Evolutionary conservation across 2,329 filamentous ascomycete species (phyloP), one percentile per base, ranked within the genome.

Genomic region (Pseudonectria buxi): DNA sequence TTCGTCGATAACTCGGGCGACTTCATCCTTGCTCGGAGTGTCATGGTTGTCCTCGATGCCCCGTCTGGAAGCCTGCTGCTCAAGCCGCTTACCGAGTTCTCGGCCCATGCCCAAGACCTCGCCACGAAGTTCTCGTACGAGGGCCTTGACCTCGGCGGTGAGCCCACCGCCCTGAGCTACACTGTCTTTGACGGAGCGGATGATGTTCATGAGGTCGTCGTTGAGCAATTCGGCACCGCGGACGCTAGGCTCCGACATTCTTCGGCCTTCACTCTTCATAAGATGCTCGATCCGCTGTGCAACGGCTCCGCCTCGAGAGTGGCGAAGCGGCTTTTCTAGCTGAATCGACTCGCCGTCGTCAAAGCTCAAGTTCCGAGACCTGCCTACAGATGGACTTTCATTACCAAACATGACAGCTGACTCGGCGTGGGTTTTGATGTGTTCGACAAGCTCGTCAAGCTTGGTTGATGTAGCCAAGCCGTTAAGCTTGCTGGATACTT

Each of bases 91-190:
- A 27, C 84, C 88, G 31, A 96, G 78, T 47, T 95, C 88, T 37
- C 90, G 76, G 4, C 90, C 90, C 89, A 95, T 95, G 3, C 88
- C 89, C 4, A 95, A 71, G 7, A 96, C 88, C 56, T 96, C 90
- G 3, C 88, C 89, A 14, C 90, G 81, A 25, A 96, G 72, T 53
- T 95, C 89, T 15, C 88, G 81, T 7, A 95, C 85, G 7, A 95
- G 72, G 4, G 86, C 81, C 62, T 96, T 96, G 45, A 95, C 86
- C 57, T 94, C 87, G 36, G 87, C 87, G 2, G 88, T 95, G 33
- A 95, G 74, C 5, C 89, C 87, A 39, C 90, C 90, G 27, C 86
- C 81, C 58, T 94, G 86, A 1, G 86, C 74, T 37, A 95, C 84
- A 49, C 88, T 95, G 56, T 94, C 88, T 57, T 94, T 95, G 57